phyloP scores from a whole-genome alignment of 2,329 filamentous ascomycete genomes.

The Fonsecaea pedrosoi region DNA sequence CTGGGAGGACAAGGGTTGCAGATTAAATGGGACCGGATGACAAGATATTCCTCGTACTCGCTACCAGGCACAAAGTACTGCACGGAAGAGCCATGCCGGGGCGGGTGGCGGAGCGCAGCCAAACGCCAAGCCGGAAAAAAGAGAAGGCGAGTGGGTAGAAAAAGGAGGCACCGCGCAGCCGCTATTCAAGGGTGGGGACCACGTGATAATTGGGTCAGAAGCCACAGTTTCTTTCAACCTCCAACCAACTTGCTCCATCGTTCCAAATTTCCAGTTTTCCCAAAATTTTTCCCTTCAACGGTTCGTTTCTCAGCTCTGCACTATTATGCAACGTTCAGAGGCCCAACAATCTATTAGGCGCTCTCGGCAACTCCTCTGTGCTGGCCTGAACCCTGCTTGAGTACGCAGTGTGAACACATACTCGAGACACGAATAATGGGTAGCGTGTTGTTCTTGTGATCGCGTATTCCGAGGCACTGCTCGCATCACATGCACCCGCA shows the following conservation, averaged over 20 bases:
- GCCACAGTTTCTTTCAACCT: slow-evolving; percentile 14
- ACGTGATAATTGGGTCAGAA: neutral
- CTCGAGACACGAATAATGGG: neutral
- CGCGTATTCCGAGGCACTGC: neutral
- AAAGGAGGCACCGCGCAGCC: neutral
- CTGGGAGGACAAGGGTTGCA: neutral
- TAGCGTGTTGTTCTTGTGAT: neutral
- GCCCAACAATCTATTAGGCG: neutral
- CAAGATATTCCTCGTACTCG: neutral
- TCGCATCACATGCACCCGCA: neutral
- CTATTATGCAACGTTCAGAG: neutral
- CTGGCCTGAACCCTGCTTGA: neutral
- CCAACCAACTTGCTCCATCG: slow-evolving; percentile 9
- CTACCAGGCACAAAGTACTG: too few species aligned
- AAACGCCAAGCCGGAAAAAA: neutral
- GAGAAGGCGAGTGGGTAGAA: neutral
- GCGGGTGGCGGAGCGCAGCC: neutral
- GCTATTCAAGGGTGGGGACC: slow-evolving; percentile 1
- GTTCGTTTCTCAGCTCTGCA: neutral
- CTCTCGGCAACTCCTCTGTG: neutral
- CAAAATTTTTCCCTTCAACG: neutral
- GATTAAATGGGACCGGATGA: neutral
- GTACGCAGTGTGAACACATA: neutral
- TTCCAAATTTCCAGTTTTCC: neutral
- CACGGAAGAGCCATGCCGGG: too few species aligned